Conservation (phyloP, 768 basidiomycete genomes). For the Russula dissimulans region DNA sequence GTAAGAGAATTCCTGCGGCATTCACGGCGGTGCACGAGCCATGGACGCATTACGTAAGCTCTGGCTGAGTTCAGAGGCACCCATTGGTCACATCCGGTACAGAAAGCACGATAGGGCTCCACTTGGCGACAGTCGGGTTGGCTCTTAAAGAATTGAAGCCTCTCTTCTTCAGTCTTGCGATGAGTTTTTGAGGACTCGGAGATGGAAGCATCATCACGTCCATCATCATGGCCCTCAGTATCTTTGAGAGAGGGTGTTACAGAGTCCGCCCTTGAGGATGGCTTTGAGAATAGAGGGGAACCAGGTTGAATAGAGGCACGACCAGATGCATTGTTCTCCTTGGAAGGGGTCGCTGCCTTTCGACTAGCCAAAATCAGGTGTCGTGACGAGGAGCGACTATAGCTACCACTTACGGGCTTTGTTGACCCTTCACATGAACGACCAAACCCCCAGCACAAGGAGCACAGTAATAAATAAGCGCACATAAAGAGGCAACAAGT, state of each 20-base stretch:
- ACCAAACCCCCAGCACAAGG: background rate
- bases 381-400: background rate
- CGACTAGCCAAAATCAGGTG: background rate
- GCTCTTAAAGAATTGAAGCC: slow-evolving; percentile 54
- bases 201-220: slow-evolving; percentile 41
- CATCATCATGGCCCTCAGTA: slow-evolving; percentile 21
- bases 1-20: slow-evolving; percentile 35
- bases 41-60: slow-evolving; percentile 49
- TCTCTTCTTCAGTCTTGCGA: slow-evolving; percentile 52
- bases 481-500: background rate
- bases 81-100: slow-evolving; percentile 47
- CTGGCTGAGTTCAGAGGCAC: slow-evolving; percentile 47
- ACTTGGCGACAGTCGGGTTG: slow-evolving; percentile 49
- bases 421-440: slow-evolving; percentile 1
- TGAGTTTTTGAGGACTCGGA: slow-evolving; percentile 41
- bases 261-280: slow-evolving; percentile 3
- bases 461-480: background rate
- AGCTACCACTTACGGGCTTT: background rate
- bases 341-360: background rate
- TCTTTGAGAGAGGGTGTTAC: slow-evolving; percentile 1
- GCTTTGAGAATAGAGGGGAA: background rate
- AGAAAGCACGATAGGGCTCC: slow-evolving; percentile 50
- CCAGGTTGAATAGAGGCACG: background rate
- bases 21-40: slow-evolving; percentile 48
- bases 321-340: background rate